These are phyloP conservation scores for Pseudogymnoascus sp. DNA, from an alignment of 2,329 filamentous ascomycete genomes.

Conservation along the genomic window DNA sequence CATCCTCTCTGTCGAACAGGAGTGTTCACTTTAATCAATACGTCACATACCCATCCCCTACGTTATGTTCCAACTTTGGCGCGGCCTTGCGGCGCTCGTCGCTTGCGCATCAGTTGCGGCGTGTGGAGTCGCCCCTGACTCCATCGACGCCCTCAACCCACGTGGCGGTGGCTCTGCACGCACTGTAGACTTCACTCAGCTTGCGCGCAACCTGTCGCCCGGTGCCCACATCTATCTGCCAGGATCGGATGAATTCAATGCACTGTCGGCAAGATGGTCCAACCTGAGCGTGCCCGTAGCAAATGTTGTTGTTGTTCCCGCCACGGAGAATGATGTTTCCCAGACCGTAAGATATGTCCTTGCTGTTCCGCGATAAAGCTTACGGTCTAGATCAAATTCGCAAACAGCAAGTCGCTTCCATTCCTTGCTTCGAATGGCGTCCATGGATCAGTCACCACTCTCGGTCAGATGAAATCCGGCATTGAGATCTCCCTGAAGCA, in stretches of 20 bases:
- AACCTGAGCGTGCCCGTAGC: slow-evolving; percentile 35
- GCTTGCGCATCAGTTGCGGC: slow-evolving; percentile 17
- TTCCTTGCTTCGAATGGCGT: slow-evolving; percentile 46
- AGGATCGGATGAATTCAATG: slow-evolving; percentile 16
- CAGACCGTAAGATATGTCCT: slow-evolving; percentile 34
- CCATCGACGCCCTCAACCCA: slow-evolving; percentile 25
- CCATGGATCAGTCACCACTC: slow-evolving; percentile 36
- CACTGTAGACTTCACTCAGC: slow-evolving; percentile 36
- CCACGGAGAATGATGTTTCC: slow-evolving; percentile 41
- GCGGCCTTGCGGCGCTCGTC: slow-evolving; percentile 14
- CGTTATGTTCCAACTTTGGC: background rate
- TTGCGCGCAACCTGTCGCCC: slow-evolving; percentile 16
- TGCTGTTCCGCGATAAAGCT: background rate
- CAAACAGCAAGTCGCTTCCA: slow-evolving; percentile 38
- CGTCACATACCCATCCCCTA: background rate
- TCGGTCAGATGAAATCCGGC: slow-evolving; percentile 15
- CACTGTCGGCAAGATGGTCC: slow-evolving; percentile 27
- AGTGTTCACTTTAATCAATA: background rate
- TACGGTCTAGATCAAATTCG: slow-evolving; percentile 37
- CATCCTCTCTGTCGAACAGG: background rate
- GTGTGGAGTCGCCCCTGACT: slow-evolving; percentile 29
- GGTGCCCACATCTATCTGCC: slow-evolving; percentile 18
- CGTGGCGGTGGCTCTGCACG: slow-evolving; percentile 24
- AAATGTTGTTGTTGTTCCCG: slow-evolving; percentile 41
- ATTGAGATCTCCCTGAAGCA: slow-evolving; percentile 14